A percentile compares a stretch with the other conserved stretches of the same genome.
phyloP scores from a whole-genome alignment of 257 asterid genomes.

The Nicotiana sylvestris region DNA sequence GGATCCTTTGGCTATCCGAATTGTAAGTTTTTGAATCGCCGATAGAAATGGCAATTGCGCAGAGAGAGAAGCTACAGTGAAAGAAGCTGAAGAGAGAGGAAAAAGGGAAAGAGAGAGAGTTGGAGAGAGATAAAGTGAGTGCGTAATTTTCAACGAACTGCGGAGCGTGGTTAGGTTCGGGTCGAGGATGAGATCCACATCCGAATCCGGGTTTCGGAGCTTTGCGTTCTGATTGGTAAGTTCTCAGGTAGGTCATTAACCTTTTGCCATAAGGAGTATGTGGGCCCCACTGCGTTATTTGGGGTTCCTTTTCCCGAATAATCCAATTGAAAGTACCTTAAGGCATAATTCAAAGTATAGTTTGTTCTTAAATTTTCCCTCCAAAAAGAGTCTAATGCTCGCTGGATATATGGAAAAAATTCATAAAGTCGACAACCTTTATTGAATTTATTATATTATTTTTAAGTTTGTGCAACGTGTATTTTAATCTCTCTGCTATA shows the following conservation, averaged over 20 bases:
- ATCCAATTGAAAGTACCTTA: background rate
- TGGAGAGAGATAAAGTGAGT: conserved; percentile 24
- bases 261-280: background rate
- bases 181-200: conserved; percentile 27
- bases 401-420: background rate
- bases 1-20: conserved; percentile 30
- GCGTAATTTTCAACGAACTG: conserved; percentile 51
- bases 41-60: conserved; percentile 21
- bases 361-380: background rate
- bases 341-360: background rate
- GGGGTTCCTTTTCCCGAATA: background rate
- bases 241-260: background rate
- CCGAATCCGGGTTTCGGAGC: background rate
- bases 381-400: background rate
- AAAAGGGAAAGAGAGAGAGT: conserved; percentile 3
- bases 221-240: background rate
- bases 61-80: conserved; percentile 15
- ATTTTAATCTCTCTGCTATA: no score
- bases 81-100: conserved; percentile 3
- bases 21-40: conserved; percentile 50
- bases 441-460: no score
- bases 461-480: no score
- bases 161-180: conserved; percentile 33
- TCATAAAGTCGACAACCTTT: background rate
- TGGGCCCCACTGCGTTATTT: background rate